Percentiles rank a stretch among this genome's conserved stretches.
Evolutionary conservation across 2,329 filamentous ascomycete species (phyloP).

Genomic region (Nemania sp.): DNA sequence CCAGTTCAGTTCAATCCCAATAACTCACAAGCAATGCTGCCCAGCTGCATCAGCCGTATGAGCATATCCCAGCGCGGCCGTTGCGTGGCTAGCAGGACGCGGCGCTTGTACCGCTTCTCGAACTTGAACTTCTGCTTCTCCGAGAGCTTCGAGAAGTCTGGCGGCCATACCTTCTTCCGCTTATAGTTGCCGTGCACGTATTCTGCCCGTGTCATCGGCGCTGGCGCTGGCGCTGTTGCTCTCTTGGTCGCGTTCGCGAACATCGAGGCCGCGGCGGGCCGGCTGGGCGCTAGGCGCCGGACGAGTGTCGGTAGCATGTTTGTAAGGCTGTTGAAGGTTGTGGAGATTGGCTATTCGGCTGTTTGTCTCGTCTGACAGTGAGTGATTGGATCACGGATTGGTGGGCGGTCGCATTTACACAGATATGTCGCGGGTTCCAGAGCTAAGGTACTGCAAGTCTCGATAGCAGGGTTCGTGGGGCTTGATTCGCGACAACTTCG

Average conservation of each 20-base stretch:
- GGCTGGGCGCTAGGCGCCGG: too few relatives aligned
- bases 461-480: background rate
- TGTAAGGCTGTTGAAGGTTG: too few relatives aligned
- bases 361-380: background rate
- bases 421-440: too few relatives aligned
- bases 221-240: constrained; percentile 26
- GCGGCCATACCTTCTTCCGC: constrained; percentile 76
- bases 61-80: constrained; percentile 38
- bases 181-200: constrained; percentile 59
- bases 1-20: background rate
- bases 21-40: constrained; percentile 57
- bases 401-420: too few relatives aligned
- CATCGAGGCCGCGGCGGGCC: constrained; percentile 31
- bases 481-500: background rate
- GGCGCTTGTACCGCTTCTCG: constrained; percentile 77
- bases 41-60: constrained; percentile 66
- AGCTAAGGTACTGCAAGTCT: too few relatives aligned
- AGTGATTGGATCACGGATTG: too few relatives aligned
- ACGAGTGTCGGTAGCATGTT: constrained; percentile 55
- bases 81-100: constrained; percentile 50
- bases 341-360: too few relatives aligned
- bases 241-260: constrained; percentile 29
- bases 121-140: constrained; percentile 75
- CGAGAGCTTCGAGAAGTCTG: constrained; percentile 71
- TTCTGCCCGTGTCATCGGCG: constrained; percentile 37